Percentiles rank a stretch among this genome's conserved stretches.
Conservation (phyloP, 2,329 filamentous ascomycete species). For the Pseudogymnoascus sp. region DNA sequence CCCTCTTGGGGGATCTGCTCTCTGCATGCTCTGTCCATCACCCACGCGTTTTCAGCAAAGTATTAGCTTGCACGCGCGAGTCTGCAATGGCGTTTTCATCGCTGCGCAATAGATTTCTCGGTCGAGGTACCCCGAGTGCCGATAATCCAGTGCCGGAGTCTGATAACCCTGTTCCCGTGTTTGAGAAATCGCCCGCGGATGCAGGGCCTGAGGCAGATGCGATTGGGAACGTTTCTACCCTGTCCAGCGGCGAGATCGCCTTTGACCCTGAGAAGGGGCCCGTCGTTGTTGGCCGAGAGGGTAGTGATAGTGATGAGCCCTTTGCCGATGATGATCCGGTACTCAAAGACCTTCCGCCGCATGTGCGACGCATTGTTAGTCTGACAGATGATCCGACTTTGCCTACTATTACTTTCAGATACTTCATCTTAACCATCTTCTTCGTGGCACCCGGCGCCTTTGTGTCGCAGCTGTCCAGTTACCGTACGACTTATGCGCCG, state of each 20-base stretch:
- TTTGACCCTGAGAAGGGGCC: neutral
- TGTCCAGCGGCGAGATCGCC: neutral
- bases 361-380: slow-evolving; percentile 50
- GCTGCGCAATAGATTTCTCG: neutral
- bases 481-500: slow-evolving; percentile 43
- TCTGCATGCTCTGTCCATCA: neutral
- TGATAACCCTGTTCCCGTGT: neutral
- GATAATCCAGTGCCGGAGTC: neutral
- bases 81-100: neutral
- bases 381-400: slow-evolving; percentile 48
- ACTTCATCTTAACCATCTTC: slow-evolving; percentile 46
- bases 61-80: neutral
- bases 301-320: neutral
- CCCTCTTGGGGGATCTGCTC: neutral
- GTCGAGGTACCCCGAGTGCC: neutral
- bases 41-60: neutral
- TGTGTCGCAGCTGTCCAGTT: slow-evolving; percentile 48
- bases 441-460: slow-evolving; percentile 52
- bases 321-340: slow-evolving; percentile 41
- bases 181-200: neutral
- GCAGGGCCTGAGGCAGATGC: neutral
- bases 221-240: neutral
- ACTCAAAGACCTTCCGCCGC: slow-evolving; percentile 44
- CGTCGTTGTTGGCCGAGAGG: neutral
- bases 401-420: slow-evolving; percentile 52